Base-by-base conservation (phyloP, 2,329 filamentous ascomycete genomes). In the Colletotrichum musicola region DNA sequence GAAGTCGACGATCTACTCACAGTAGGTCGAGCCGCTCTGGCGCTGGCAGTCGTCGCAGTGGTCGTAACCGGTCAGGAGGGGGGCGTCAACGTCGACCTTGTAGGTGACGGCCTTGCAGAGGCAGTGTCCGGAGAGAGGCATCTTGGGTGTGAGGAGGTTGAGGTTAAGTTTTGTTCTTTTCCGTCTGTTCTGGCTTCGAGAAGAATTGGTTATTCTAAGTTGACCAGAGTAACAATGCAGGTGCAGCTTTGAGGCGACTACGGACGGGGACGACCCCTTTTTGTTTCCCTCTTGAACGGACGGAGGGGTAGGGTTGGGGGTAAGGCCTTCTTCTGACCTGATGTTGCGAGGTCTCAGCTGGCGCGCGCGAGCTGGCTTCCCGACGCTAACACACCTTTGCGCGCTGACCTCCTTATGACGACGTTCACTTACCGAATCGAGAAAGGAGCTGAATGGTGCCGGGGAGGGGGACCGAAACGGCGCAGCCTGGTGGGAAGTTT, bases 21-120 rank as follows among this genome's bases (percentile, higher is more conserved):
- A 92, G 79, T 92, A 92, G 66, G 90, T 91, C 18, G 89, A 91
- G 72, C 90, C 90, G 58, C 81, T 86, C 81, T 92, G 90, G 75
- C 90, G 89, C 81, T 92, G 90, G 85, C 90, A 92, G 80, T 92
- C 90, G 76, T 92, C 90, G 75, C 90, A 92, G 83, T 92, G 90
- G 77, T 92, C 91, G 78, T 92, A 92, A 71, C 86, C 90, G 59
- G 87, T 88, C 78, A 86, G 50, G 62, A 86, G 75, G 61, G 85
- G 85, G 56, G 79, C 81, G 27, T 87, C 85, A 68, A 85, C 79
- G 77, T 86, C 84, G 58, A 79, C 82, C 76, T 85, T 85, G 85
- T 93, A 94, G 76, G 90, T 92, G 80, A 92, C 88, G 75, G 88
- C 86, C 78, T 89, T 89, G 86, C 90, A 92, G 72, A 92, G 89